A percentile compares a stretch with the other conserved stretches of the same genome.
These are phyloP conservation scores for Zymoseptoria ardabiliae DNA, from an alignment of 2,329 filamentous ascomycete genomes.

Conservation along the genomic window DNA sequence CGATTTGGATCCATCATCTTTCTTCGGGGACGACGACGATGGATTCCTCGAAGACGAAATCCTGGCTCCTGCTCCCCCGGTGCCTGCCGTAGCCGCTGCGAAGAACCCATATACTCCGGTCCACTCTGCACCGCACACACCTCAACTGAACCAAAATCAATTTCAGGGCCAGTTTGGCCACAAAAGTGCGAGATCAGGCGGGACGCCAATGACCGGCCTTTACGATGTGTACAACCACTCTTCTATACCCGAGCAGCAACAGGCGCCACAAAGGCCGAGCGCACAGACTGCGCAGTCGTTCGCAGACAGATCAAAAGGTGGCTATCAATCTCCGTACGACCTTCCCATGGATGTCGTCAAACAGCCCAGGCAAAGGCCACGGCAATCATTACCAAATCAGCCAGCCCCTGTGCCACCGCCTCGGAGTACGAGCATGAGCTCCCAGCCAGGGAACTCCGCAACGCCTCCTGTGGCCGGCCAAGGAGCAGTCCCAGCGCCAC, in stretches of 20 bases:
- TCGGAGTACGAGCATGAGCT: constrained; percentile 50
- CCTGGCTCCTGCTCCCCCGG: constrained; percentile 6
- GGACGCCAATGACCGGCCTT: constrained; percentile 28
- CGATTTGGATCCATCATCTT: constrained; percentile 53
- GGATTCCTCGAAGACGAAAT: constrained; percentile 68
- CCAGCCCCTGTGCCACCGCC: constrained; percentile 45
- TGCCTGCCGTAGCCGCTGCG: constrained; percentile 8
- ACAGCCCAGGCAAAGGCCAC: constrained; percentile 51
- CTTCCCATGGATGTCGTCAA: constrained; percentile 81
- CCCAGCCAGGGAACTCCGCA: constrained; percentile 12
- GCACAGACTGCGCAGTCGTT: constrained; percentile 63
- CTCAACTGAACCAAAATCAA: constrained; percentile 12
- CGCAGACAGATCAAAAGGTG: constrained; percentile 79
- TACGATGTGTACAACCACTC: constrained; percentile 26
- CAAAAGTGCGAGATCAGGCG: constrained; percentile 23
- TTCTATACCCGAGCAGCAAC: constrained; percentile 10
- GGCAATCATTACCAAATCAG: constrained; percentile 30
- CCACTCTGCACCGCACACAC: constrained; percentile 4
- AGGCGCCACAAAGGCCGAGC: constrained; percentile 40
- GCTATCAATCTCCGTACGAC: constrained; percentile 92
- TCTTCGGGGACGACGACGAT: constrained; percentile 77
- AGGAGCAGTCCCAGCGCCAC: constrained; percentile 10
- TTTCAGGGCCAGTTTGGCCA: constrained; percentile 10
- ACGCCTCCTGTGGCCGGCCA: constrained; percentile 36
- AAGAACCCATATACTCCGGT: constrained; percentile 13